Percentiles rank a stretch among this genome's conserved stretches.
These are phyloP conservation scores for Boletellus sp. DNA, from an alignment of 768 basidiomycete genomes.

Conservation along the genomic window DNA sequence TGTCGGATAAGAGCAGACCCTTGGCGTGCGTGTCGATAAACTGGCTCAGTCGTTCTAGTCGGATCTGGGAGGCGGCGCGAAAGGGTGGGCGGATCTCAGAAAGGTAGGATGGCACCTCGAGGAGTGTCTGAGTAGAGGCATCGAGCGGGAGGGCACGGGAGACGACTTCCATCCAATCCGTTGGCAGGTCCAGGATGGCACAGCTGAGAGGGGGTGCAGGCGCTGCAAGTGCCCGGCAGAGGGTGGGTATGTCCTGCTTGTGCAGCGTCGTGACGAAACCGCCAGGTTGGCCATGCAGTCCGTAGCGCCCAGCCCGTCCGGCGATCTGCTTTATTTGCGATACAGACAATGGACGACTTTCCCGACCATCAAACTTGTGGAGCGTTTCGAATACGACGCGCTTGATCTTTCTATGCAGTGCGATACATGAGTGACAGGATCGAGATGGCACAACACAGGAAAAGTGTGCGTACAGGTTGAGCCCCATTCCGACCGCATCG, in stretches of 20 bases:
- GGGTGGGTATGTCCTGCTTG: conserved; percentile 54
- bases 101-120: conserved; percentile 48
- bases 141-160: conserved; percentile 42
- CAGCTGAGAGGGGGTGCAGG: conserved; percentile 48
- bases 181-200: conserved; percentile 44
- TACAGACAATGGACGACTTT: conserved; percentile 46
- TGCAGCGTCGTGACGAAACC: conserved; percentile 77
- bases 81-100: conserved; percentile 42
- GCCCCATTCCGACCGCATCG: conserved; percentile 96
- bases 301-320: conserved; percentile 89
- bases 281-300: conserved; percentile 51
- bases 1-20: conserved; percentile 43
- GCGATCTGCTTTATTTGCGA: conserved; percentile 93
- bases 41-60: conserved; percentile 30
- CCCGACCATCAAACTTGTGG: conserved; percentile 58
- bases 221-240: conserved; percentile 52
- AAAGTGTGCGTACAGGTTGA: conserved; percentile 73
- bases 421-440: not conserved
- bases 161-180: conserved; percentile 25
- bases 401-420: conserved; percentile 72
- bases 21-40: conserved; percentile 42
- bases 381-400: conserved; percentile 76
- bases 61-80: conserved; percentile 33
- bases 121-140: conserved; percentile 40
- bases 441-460: not conserved